Conservation (phyloP, 257 asterid genomes). For the Gentiana macrophylla region DNA sequence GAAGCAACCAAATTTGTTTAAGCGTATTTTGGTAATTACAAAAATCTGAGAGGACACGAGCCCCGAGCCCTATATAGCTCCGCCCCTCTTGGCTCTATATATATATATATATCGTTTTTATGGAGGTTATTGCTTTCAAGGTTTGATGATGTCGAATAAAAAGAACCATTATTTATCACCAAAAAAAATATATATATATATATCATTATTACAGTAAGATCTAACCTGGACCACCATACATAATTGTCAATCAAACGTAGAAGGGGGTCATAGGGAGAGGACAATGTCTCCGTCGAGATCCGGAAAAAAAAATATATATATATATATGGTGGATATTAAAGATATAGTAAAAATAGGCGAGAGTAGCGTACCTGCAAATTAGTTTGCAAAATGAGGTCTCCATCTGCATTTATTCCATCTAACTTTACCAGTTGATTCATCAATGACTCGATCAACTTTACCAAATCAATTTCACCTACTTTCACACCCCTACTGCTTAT, state of each 20-base stretch:
- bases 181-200: no score
- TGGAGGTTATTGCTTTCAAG: not conserved
- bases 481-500: conserved; percentile 53
- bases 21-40: no score
- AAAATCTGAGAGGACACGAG: no score
- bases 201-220: no score
- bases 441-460: conserved; percentile 50
- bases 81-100: no score
- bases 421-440: conserved; percentile 73
- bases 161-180: not conserved
- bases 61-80: no score
- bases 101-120: no score
- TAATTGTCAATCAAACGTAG: no score
- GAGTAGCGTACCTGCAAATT: conserved; percentile 56
- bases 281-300: no score
- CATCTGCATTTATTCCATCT: conserved; percentile 60
- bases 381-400: conserved; percentile 68
- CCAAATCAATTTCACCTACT: conserved; percentile 56
- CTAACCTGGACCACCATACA: not conserved
- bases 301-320: no score
- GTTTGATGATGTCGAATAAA: not conserved
- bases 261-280: no score
- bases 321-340: not conserved
- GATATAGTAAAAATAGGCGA: not conserved
- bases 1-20: not conserved